Evolutionary conservation across 2,329 filamentous ascomycete genomes (phyloP).

Genomic region (Tolypocladium pustulatum): DNA sequence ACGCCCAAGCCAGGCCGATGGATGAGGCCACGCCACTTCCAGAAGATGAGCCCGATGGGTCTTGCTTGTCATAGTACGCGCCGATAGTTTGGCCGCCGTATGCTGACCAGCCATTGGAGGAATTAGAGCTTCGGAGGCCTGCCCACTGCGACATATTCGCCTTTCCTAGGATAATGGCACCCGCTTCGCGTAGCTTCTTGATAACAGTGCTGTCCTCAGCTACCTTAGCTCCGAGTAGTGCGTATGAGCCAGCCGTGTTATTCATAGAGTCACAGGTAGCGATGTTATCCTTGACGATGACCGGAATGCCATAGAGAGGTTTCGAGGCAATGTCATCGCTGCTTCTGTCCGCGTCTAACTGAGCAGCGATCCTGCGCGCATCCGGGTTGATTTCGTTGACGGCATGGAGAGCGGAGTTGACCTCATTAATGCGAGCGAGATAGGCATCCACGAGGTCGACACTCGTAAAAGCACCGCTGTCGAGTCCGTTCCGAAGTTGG

Average conservation of each 20-base stretch:
- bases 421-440: conserved; percentile 14
- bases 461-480: neutral
- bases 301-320: conserved; percentile 55
- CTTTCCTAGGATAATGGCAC: conserved; percentile 57
- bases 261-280: conserved; percentile 52
- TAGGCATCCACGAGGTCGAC: conserved; percentile 1
- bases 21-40: conserved; percentile 49
- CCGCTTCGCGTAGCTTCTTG: conserved; percentile 47
- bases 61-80: conserved; percentile 50
- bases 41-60: conserved; percentile 50
- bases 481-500: neutral
- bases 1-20: conserved; percentile 5
- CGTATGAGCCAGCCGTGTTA: conserved; percentile 53
- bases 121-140: conserved; percentile 44
- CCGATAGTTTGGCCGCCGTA: conserved; percentile 51
- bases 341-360: conserved; percentile 16
- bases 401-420: conserved; percentile 13
- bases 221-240: conserved; percentile 47
- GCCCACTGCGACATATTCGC: conserved; percentile 56
- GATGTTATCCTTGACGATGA: conserved; percentile 59
- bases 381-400: conserved; percentile 27
- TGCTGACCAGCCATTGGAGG: conserved; percentile 58
- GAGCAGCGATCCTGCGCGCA: conserved; percentile 24
- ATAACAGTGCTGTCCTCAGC: conserved; percentile 46
- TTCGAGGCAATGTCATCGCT: conserved; percentile 12